Evolutionary conservation across 192 early-diverging fungal species (phyloP).

Genomic region (Coemansia nantahalensis): DNA sequence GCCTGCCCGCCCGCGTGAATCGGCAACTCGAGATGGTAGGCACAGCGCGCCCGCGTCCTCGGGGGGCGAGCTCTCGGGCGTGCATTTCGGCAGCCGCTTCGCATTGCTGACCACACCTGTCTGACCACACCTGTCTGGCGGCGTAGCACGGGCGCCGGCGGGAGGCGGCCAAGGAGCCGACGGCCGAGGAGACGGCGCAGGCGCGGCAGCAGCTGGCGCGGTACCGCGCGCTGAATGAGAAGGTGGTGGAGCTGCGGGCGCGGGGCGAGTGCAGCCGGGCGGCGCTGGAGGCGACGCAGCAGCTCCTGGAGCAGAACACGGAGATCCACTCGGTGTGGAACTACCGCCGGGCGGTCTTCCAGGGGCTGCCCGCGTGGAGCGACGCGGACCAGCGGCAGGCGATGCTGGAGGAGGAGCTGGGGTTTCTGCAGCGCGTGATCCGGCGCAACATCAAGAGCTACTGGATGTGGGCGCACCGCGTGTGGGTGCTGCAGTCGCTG

Average conservation of each 20-base stretch:
- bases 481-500: slow-evolving; percentile 82
- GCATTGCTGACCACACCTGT: too few relatives aligned
- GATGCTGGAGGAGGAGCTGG: slow-evolving; percentile 62
- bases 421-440: slow-evolving; percentile 71
- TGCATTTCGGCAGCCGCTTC: too few relatives aligned
- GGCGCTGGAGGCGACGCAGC: slow-evolving; percentile 64
- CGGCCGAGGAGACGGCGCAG: slow-evolving; percentile 31
- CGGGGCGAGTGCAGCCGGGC: slow-evolving; percentile 30
- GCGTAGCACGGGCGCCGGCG: slow-evolving; percentile 44
- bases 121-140: too few relatives aligned
- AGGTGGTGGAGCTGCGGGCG: slow-evolving; percentile 23
- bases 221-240: slow-evolving; percentile 40
- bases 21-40: too few relatives aligned
- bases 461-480: slow-evolving; percentile 96
- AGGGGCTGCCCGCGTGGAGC: slow-evolving; percentile 13
- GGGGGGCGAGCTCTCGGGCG: too few relatives aligned
- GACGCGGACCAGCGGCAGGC: slow-evolving; percentile 9
- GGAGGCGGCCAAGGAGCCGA: slow-evolving; percentile 22
- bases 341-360: slow-evolving; percentile 73
- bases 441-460: slow-evolving; percentile 89
- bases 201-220: slow-evolving; percentile 23
- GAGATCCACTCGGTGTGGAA: slow-evolving; percentile 98
- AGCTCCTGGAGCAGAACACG: slow-evolving; percentile 77
- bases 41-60: too few relatives aligned
- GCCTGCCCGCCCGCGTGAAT: too few relatives aligned